Percentiles rank a stretch among this genome's conserved stretches.
Conservation (phyloP, 2,329 filamentous ascomycete species). For the Clonostachys byssicola region DNA sequence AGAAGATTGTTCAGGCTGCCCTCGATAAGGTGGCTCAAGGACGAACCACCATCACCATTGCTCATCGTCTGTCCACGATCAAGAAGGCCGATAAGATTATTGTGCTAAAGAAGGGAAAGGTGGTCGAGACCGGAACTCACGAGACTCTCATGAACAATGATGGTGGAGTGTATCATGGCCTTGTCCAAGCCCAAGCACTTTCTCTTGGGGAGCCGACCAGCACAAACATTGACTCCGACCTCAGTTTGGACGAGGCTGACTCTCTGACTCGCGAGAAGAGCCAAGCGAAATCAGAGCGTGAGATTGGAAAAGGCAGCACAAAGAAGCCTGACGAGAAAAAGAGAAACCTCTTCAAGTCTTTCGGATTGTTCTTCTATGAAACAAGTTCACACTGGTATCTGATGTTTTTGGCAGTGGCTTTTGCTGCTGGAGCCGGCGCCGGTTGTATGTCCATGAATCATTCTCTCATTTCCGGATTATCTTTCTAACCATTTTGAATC, state of each 20-base stretch:
- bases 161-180: slow-evolving; percentile 59
- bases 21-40: slow-evolving; percentile 57
- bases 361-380: slow-evolving; percentile 53
- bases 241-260: slow-evolving; percentile 34
- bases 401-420: slow-evolving; percentile 44
- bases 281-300: slow-evolving; percentile 27
- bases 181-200: slow-evolving; percentile 62
- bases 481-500: too few relatives aligned
- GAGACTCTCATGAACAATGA: slow-evolving; percentile 60
- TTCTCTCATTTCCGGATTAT: too few relatives aligned
- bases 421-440: slow-evolving; percentile 35
- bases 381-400: slow-evolving; percentile 45
- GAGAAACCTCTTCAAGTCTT: slow-evolving; percentile 44
- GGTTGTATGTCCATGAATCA: slow-evolving; percentile 8
- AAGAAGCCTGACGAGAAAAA: slow-evolving; percentile 18
- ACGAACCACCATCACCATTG: slow-evolving; percentile 70
- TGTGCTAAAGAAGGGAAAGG: slow-evolving; percentile 66
- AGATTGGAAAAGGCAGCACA: slow-evolving; percentile 11
- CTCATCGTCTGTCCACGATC: slow-evolving; percentile 71
- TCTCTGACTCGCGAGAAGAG: slow-evolving; percentile 40
- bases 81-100: slow-evolving; percentile 75
- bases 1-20: slow-evolving; percentile 60
- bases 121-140: slow-evolving; percentile 74
- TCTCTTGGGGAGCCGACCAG: slow-evolving; percentile 44
- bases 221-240: slow-evolving; percentile 16